Evolutionary conservation across 306 rosid genomes (phyloP).

Genomic region (Cicer arietinum): DNA sequence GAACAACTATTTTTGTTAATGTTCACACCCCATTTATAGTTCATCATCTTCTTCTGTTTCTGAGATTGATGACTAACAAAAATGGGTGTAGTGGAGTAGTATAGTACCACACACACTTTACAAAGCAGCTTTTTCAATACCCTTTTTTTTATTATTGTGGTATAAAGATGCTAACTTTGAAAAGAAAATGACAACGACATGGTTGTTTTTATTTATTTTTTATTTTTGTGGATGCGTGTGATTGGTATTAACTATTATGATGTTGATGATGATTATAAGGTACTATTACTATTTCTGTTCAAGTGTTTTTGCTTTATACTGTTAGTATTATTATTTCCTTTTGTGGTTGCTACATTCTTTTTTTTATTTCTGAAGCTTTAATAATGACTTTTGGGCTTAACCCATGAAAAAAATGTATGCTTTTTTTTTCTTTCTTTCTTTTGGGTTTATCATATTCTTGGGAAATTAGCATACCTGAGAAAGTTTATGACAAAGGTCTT

Average conservation of each 20-base stretch:
- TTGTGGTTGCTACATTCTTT: conserved; percentile 38
- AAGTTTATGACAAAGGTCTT: conserved; percentile 24
- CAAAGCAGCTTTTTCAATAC: conserved; percentile 22
- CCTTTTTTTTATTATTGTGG: conserved; percentile 19
- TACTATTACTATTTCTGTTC: conserved; percentile 10
- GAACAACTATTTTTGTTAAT: conserved; percentile 13
- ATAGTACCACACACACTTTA: neutral
- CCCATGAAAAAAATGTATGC: conserved; percentile 36
- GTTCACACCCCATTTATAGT: conserved; percentile 32
- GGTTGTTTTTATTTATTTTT: conserved; percentile 12
- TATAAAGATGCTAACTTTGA: conserved; percentile 39
- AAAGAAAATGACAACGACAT: conserved; percentile 1
- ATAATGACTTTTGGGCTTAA: conserved; percentile 44
- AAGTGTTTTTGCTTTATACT: conserved; percentile 40
- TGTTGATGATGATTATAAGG: neutral
- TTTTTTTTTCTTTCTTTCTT: conserved; percentile 17
- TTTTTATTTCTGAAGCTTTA: conserved; percentile 30
- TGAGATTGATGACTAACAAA: conserved; percentile 30
- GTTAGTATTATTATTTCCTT: conserved; percentile 43
- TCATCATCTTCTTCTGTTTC: conserved; percentile 24
- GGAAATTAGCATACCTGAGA: conserved; percentile 42
- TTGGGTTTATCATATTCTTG: conserved; percentile 42
- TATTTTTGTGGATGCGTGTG: neutral
- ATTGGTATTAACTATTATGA: conserved; percentile 32
- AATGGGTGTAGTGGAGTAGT: neutral